phyloP scores from a whole-genome alignment of 73 alveolate genomes.

The Tetrahymena malaccensis region DNA sequence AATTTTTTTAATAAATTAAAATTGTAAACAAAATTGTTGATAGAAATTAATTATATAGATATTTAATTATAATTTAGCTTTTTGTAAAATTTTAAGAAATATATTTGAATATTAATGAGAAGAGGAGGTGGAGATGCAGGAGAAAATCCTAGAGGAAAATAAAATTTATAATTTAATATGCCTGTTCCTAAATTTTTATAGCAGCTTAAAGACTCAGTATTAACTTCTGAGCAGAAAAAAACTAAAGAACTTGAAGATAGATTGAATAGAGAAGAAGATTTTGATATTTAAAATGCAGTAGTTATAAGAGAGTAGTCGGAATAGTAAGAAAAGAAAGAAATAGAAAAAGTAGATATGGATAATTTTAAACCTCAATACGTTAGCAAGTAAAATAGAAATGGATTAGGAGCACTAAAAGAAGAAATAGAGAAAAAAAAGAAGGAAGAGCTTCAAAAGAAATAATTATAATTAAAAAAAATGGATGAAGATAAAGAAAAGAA shows the following conservation, averaged over 20 bases:
- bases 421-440: neutral
- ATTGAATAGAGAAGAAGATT: neutral
- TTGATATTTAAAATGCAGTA: neutral
- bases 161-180: neutral
- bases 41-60: neutral
- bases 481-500: neutral
- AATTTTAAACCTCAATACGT: neutral
- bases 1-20: too few relatives aligned
- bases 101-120: neutral
- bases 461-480: neutral
- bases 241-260: neutral
- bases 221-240: neutral
- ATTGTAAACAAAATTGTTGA: neutral
- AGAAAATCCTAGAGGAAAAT: neutral
- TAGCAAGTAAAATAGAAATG: neutral
- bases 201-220: neutral
- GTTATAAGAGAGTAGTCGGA: neutral
- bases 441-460: neutral
- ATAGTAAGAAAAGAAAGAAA: neutral
- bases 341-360: neutral
- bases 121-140: neutral
- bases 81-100: too few relatives aligned
- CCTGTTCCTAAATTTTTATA: neutral
- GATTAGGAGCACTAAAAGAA: neutral
- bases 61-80: too few relatives aligned